Base-by-base conservation (phyloP, 257 asterid genomes). In the Ajuga chamaepitys region DNA sequence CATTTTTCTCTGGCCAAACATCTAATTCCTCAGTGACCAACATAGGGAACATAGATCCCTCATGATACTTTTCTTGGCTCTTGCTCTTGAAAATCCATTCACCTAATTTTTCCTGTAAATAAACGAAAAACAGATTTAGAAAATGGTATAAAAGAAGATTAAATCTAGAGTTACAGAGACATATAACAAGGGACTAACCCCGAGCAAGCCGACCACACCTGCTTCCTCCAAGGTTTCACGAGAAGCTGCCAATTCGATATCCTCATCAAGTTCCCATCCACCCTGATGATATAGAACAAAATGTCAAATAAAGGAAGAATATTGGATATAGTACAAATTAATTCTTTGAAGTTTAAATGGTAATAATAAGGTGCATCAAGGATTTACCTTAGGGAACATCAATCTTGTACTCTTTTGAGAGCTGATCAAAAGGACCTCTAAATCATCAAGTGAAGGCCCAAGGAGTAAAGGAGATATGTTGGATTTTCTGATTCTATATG, bases 201-300 rank as follows among this genome's bases (percentile, higher is more conserved):
- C 95, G 16, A 91, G 81, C 40, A 44, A 34, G 69, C 98, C 98
- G 50, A 85, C 48, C 5, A 91, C 95, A 4, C 98, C 96, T 40
- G 95, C 95, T 80, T 91, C 98, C 75, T 91, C 98, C 22, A 88
- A 71, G 34, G 96, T 91, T 78, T 91, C 98, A 50, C 98, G 64
- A 12, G 73, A 53, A 25, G 98, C 98, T 5, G 98, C 98, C 67
- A 88, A 79, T 82, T 85, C 84, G 70, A 86, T 82, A 51, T 88
- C 72, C 67, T 86, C 98, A 69, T 91, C 98, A 24, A 78, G 82
- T 82, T 91, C 98, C 98, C 98, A 91, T 67, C 98, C 95, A 76
- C 98, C 98, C 86, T 82, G 70, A 70, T 28, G 40, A 63, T 25
- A 73, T 58, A 12, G 41, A 46, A 56, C 58, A 63, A 51, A 75